phyloP scores from a whole-genome alignment of 257 asterid genomes.

The Solanum gracilifrons region DNA sequence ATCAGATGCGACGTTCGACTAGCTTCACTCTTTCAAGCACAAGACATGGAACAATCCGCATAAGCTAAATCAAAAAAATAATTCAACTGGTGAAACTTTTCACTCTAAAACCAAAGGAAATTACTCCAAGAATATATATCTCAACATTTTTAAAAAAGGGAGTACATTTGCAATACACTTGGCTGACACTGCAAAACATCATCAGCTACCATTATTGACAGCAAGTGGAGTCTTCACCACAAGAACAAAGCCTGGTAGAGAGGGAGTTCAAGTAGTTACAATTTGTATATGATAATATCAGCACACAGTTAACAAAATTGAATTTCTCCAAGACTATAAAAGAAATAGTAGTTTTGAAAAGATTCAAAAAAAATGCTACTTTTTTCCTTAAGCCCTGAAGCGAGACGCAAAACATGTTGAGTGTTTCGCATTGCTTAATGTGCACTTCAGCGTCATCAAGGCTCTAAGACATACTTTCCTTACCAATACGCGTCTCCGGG shows the following conservation, averaged over 20 bases:
- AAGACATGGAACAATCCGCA: not conserved
- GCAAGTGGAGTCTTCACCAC: not conserved
- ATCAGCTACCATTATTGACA: not conserved
- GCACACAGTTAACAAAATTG: not conserved
- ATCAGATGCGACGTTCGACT: not conserved
- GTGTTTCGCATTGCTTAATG: not conserved
- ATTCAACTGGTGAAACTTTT: not conserved
- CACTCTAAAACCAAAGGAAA: not conserved
- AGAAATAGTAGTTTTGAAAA: not conserved
- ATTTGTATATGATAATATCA: not conserved
- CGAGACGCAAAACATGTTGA: not conserved
- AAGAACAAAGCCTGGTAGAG: not conserved
- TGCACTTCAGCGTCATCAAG: not conserved
- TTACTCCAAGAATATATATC: not conserved
- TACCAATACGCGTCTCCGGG: not conserved
- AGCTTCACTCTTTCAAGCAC: not conserved
- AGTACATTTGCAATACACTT: not conserved
- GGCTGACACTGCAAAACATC: not conserved
- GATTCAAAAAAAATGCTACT: not conserved
- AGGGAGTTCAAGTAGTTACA: not conserved
- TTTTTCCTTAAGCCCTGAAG: not conserved
- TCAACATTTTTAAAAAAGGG: not conserved
- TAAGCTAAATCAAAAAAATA: not conserved
- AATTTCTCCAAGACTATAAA: not conserved
- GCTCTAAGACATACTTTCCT: not conserved